Base-by-base conservation (phyloP, 208 protist species). In the Crithidia sp. region DNA sequence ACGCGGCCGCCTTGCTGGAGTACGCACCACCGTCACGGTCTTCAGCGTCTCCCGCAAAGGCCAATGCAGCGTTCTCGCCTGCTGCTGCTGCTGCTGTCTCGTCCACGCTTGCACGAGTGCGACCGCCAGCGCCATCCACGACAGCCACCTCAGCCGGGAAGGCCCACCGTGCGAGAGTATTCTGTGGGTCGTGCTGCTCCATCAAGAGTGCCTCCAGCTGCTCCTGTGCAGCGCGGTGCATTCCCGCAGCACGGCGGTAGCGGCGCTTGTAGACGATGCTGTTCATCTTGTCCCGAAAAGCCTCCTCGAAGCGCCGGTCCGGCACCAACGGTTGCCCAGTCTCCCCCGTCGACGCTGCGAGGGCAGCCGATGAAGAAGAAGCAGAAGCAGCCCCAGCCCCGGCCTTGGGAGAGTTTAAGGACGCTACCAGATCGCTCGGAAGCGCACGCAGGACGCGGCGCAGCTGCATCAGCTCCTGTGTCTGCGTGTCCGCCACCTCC, bases 281-380 rank as follows among this genome's bases (percentile, higher is more conserved):
- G 37, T 60, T 63, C 83, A 95, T 91, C 76, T 95, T 95, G 67
- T 95, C 90, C 44, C 58, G 39, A 59, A 95, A 95, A 12, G 90
- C 86, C 59, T 90, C 85, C 67, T 92, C 79, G 50, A 93, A 93
- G 43, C 85, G 83, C 36, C 90, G 86, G 71, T 93, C 90, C 9
- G 87, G 87, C 5, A 88, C 84, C 7, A 95, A 71, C 0, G 57
- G n/a, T 2, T 72, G 76, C 7, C 75, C 49, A 7, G 59, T 28
- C 28, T 28, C 28, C 28, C 28, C 28, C 63, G 14, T 55, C 69
- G 3, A 49, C 28, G 41, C 36, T 45, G 39, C 10, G 41, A 19
- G 37, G n/a, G 12, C 6, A 4, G 28, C 61, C 39, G 61, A 12
- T 28, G 61, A n/a, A 2, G 41, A 13, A 12, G 16, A 5, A 10